Percentiles rank a stretch among this genome's conserved stretches.
Conservation (phyloP, 257 asterid species). For the Avicennia marina region DNA sequence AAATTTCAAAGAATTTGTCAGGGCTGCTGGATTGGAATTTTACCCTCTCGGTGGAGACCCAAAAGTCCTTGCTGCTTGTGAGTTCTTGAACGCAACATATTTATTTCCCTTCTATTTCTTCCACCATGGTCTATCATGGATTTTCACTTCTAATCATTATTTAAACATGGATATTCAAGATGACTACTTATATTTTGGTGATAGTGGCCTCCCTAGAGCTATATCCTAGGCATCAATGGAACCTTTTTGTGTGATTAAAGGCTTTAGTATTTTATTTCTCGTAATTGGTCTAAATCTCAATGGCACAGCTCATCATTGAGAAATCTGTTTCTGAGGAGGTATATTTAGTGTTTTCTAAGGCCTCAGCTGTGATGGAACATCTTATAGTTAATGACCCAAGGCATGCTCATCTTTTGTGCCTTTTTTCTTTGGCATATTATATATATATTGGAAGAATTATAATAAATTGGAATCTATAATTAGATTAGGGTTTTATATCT, state of each 20-base stretch:
- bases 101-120: not conserved
- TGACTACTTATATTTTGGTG: not conserved
- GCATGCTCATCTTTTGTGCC: not conserved
- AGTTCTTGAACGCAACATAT: conserved; percentile 21
- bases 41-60: conserved; percentile 93
- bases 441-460: too few species aligned
- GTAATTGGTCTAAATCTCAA: not conserved
- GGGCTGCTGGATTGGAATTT: conserved; percentile 80
- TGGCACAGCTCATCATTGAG: not conserved
- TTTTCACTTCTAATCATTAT: not conserved
- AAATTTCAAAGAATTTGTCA: conserved; percentile 75
- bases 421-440: too few species aligned
- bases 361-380: not conserved
- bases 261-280: not conserved
- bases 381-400: not conserved
- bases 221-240: not conserved
- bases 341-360: not conserved
- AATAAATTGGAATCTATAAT: too few species aligned
- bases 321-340: not conserved
- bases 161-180: not conserved
- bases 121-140: not conserved
- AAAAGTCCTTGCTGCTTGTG: conserved; percentile 88
- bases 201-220: not conserved
- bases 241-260: not conserved
- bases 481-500: too few species aligned